Evolutionary conservation across 768 basidiomycete species (phyloP).

Genomic region (Psilocybe cyanescens): DNA sequence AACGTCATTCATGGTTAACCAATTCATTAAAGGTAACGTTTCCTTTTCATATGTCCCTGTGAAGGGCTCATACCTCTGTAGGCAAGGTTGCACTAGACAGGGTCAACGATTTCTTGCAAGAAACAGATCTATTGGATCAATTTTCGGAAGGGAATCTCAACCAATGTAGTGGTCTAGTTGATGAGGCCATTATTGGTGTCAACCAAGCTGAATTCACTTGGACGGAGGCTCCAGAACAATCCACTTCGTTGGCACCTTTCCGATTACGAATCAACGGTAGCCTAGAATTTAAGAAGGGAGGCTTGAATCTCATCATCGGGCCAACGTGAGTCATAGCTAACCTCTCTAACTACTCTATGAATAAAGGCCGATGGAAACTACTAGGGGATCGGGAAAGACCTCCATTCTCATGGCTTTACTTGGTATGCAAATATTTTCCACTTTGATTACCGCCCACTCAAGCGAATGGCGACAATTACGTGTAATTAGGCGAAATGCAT

Average conservation of each 20-base stretch:
- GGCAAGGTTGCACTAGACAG: constrained; percentile 68
- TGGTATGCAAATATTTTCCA: constrained; percentile 40
- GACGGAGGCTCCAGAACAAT: constrained; percentile 38
- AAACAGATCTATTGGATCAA: constrained; percentile 54
- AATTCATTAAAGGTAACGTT: constrained; percentile 31
- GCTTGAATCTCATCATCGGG: constrained; percentile 62
- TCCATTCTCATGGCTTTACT: constrained; percentile 68
- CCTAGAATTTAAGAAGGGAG: constrained; percentile 54
- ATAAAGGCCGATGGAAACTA: background rate
- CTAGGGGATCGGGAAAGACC: constrained; percentile 61
- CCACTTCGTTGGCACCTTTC: constrained; percentile 53
- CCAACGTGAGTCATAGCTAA: constrained; percentile 39
- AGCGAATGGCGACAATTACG: background rate
- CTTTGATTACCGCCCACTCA: background rate
- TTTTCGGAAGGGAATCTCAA: constrained; percentile 4
- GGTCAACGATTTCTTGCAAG: constrained; percentile 41
- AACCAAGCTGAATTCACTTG: constrained; percentile 59
- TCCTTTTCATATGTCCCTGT: background rate
- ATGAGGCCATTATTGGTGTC: constrained; percentile 47
- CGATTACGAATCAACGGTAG: constrained; percentile 56
- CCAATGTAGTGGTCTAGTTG: background rate
- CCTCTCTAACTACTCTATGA: background rate
- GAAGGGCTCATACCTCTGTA: background rate
- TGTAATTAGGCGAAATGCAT: constrained; percentile 60
- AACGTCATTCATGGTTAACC: constrained; percentile 18